phyloP scores from a whole-genome alignment of 768 basidiomycete genomes.

The Boletus reticuloceps region DNA sequence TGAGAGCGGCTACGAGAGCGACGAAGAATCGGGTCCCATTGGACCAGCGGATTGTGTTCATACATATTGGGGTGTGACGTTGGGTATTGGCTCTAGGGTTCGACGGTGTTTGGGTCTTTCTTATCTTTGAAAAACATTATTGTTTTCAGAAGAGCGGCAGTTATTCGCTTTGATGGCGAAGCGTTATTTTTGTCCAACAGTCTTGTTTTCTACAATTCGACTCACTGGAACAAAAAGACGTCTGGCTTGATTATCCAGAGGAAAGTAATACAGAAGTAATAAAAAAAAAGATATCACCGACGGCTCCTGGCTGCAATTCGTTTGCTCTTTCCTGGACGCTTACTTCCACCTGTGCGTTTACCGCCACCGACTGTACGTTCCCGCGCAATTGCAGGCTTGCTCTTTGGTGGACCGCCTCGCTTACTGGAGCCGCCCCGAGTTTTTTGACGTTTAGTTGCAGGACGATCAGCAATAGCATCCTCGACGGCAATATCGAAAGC shows the following conservation, averaged over 20 bases:
- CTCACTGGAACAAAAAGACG: background rate
- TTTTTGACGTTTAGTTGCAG: conserved; percentile 54
- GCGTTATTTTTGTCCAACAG: too few relatives aligned
- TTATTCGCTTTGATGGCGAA: too few relatives aligned
- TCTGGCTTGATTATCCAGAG: conserved; percentile 1
- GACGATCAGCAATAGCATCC: conserved; percentile 77
- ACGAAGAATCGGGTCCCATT: conserved; percentile 13
- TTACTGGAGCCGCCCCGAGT: conserved; percentile 25
- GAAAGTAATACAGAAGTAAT: conserved; percentile 3
- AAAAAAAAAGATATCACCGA: conserved; percentile 17
- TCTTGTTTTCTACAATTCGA: background rate
- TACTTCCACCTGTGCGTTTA: conserved; percentile 35
- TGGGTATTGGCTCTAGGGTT: background rate
- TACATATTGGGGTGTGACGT: conserved; percentile 20
- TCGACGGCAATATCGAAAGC: conserved; percentile 91
- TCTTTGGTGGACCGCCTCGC: conserved; percentile 34
- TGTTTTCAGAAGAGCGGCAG: too few relatives aligned
- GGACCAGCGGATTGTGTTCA: conserved; percentile 22
- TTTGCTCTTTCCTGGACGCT: conserved; percentile 60
- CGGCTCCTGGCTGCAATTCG: conserved; percentile 43
- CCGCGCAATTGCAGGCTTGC: conserved; percentile 39
- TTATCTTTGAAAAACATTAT: background rate
- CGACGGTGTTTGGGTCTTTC: background rate
- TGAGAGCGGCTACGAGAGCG: conserved; percentile 9
- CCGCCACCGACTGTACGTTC: conserved; percentile 4